Percentiles rank a stretch among this genome's conserved stretches.
Evolutionary conservation across 2,329 filamentous ascomycete species (phyloP).

Genomic region (Gremmenia infestans): DNA sequence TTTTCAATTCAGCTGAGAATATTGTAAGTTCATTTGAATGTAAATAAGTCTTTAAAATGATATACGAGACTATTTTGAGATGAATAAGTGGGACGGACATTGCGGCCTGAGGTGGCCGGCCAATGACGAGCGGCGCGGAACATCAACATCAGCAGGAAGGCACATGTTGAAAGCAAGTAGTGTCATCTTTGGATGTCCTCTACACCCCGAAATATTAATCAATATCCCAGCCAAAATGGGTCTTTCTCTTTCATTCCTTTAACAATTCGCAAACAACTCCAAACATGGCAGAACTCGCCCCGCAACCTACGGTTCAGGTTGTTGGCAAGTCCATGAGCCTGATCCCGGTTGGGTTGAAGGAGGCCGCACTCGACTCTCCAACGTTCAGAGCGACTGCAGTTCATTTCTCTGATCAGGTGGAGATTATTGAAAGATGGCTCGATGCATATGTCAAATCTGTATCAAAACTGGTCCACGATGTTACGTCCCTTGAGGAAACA

Average conservation of each 20-base stretch:
- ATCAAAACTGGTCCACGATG: slow-evolving; percentile 56
- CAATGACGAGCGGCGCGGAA: too few relatives aligned
- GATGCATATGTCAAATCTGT: slow-evolving; percentile 63
- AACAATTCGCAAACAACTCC: neutral
- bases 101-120: too few relatives aligned
- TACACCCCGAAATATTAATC: neutral
- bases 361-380: slow-evolving; percentile 93
- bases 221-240: neutral
- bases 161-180: too few relatives aligned
- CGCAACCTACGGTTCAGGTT: slow-evolving; percentile 17
- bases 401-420: slow-evolving; percentile 89
- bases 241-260: neutral
- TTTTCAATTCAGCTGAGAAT: too few relatives aligned
- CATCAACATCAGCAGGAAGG: too few relatives aligned
- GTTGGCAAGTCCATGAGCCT: slow-evolving; percentile 25
- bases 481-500: slow-evolving; percentile 71
- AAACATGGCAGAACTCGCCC: slow-evolving; percentile 19
- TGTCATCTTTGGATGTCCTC: neutral
- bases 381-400: slow-evolving; percentile 84
- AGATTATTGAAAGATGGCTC: slow-evolving; percentile 88
- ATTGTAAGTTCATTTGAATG: too few relatives aligned
- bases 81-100: too few relatives aligned
- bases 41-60: too few relatives aligned
- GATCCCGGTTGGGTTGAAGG: slow-evolving; percentile 76
- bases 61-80: too few relatives aligned